Evolutionary conservation across 2,329 filamentous ascomycete genomes (phyloP).

Genomic region (Aureobasidium sp.): DNA sequence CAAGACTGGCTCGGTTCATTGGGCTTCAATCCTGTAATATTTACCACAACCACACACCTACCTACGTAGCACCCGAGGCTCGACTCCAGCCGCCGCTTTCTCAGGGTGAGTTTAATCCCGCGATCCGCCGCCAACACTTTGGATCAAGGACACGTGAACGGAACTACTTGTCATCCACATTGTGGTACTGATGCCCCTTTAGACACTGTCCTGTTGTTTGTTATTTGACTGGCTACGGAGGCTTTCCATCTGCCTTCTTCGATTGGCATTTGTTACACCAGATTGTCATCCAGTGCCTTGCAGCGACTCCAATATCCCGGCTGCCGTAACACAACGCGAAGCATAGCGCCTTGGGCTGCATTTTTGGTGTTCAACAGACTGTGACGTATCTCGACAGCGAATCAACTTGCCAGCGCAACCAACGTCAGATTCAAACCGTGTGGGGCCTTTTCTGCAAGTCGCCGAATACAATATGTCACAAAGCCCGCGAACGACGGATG

Average conservation of each 20-base stretch:
- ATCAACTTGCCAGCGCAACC: conserved; percentile 28
- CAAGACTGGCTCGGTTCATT: conserved; percentile 10
- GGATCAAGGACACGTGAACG: not conserved
- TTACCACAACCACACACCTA: not conserved
- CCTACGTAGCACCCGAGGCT: not conserved
- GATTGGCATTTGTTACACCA: conserved; percentile 4
- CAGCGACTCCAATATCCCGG: conserved; percentile 9
- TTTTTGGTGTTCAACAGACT: conserved; percentile 16
- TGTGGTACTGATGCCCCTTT: not conserved
- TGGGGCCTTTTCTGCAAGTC: conserved; percentile 31
- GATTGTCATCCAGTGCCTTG: conserved; percentile 16
- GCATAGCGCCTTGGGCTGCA: conserved; percentile 16
- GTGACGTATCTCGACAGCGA: conserved; percentile 29
- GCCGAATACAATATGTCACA: conserved; percentile 90
- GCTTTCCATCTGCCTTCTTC: not conserved
- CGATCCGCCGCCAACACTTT: not conserved
- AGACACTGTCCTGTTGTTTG: not conserved
- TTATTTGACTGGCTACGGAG: not conserved
- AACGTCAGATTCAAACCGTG: conserved; percentile 9
- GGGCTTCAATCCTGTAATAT: no score
- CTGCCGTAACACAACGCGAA: conserved; percentile 16
- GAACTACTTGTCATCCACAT: not conserved
- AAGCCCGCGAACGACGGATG: conserved; percentile 75
- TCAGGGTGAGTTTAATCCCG: not conserved
- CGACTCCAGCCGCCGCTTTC: not conserved